Conservation (phyloP, 164 flowering plant species). For the Chimonanthus salicifolius region DNA sequence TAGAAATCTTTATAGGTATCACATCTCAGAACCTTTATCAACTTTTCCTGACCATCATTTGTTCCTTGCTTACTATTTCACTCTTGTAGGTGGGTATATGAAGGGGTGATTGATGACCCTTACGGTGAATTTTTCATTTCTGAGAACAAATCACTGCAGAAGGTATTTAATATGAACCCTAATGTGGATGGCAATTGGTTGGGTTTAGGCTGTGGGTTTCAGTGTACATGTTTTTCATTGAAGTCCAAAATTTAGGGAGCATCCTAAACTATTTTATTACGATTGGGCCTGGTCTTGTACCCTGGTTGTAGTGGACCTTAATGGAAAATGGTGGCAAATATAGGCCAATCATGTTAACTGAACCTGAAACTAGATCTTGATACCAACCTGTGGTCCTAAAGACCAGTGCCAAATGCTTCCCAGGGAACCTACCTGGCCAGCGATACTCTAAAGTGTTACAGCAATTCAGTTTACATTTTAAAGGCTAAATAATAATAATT, state of each 20-base stretch:
- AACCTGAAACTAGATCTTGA: not conserved
- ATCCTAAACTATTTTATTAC: not conserved
- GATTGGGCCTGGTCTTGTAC: too few species aligned
- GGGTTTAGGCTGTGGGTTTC: not conserved
- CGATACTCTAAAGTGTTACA: not conserved
- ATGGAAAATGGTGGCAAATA: too few species aligned
- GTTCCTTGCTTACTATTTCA: not conserved
- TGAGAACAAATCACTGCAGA: conserved; percentile 81
- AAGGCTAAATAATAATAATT: not conserved
- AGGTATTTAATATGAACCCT: conserved; percentile 41
- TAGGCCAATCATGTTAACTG: not conserved
- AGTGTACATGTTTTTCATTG: not conserved
- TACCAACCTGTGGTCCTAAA: too few species aligned
- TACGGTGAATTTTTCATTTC: conserved; percentile 94
- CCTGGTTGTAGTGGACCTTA: too few species aligned
- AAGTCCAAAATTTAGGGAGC: not conserved
- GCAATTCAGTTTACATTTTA: conserved; percentile 3
- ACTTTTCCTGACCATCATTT: too few species aligned
- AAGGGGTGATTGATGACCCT: conserved; percentile 97
- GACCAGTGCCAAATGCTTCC: too few species aligned
- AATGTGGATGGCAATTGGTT: not conserved
- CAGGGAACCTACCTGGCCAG: not conserved
- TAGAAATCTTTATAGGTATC: not conserved
- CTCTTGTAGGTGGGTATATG: conserved; percentile 83
- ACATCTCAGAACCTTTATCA: not conserved